phyloP scores from a whole-genome alignment of 148 eudicot genomes.

The Cornus suecica region DNA sequence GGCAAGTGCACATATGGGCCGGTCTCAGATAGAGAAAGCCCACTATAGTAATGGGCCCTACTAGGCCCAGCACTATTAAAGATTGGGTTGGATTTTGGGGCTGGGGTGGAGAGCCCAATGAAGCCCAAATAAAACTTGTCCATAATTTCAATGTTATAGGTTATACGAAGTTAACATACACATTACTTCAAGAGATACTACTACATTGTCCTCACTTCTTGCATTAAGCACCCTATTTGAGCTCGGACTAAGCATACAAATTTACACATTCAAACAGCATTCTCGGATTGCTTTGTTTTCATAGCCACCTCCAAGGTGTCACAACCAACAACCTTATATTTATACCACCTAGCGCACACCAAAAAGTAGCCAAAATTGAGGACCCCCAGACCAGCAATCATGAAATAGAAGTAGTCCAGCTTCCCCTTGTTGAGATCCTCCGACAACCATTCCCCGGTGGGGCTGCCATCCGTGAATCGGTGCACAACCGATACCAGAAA shows the following conservation, averaged over 20 bases:
- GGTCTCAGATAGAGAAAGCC: too few species aligned
- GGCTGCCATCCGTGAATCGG: background rate
- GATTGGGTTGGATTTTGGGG: too few species aligned
- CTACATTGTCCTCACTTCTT: too few species aligned
- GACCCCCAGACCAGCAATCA: conserved; percentile 13
- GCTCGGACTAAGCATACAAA: background rate
- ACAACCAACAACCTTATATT: conserved; percentile 5
- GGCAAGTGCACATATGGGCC: too few species aligned
- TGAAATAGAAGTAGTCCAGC: conserved; percentile 10
- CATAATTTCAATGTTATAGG: too few species aligned
- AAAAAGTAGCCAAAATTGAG: conserved; percentile 16
- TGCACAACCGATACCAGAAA: conserved; percentile 1
- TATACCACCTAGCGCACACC: conserved; percentile 15
- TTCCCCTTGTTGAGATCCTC: conserved; percentile 17
- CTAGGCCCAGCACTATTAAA: too few species aligned
- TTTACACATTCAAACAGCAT: background rate
- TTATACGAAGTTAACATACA: too few species aligned
- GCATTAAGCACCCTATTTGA: background rate
- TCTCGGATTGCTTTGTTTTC: background rate
- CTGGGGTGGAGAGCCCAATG: too few species aligned
- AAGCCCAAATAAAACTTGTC: too few species aligned
- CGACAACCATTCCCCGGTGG: conserved; percentile 5
- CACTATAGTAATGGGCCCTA: too few species aligned
- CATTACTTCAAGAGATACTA: too few species aligned
- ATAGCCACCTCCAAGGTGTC: background rate